phyloP scores from a whole-genome alignment of 164 flowering plant genomes.

The Tetracentron sinense region DNA sequence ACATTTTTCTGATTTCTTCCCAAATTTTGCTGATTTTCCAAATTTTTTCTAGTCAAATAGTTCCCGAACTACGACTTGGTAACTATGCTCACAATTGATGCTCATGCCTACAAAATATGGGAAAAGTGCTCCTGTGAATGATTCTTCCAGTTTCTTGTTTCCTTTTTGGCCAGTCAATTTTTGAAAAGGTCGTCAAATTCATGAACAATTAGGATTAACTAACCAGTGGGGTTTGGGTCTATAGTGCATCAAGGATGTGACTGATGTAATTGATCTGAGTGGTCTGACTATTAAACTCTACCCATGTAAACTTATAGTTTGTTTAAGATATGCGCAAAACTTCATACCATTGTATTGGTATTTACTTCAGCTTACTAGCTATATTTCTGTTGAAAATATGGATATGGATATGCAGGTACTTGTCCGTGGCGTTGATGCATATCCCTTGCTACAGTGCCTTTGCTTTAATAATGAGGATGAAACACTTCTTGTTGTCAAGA shows the following conservation, averaged over 20 bases:
- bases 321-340: not conserved
- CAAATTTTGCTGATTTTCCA: too few relatives aligned
- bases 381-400: not conserved
- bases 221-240: not conserved
- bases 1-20: too few relatives aligned
- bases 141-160: too few relatives aligned
- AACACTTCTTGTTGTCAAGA: conserved; percentile 43
- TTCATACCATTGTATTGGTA: not conserved
- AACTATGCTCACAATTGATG: not conserved
- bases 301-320: not conserved
- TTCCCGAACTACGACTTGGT: too few relatives aligned
- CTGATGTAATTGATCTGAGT: not conserved
- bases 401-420: conserved; percentile 54
- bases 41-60: not conserved
- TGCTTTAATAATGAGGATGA: conserved; percentile 50
- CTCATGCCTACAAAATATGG: not conserved
- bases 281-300: not conserved
- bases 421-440: conserved; percentile 70
- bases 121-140: not conserved
- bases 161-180: too few relatives aligned
- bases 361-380: not conserved
- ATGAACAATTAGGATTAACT: not conserved
- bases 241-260: not conserved
- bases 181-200: too few relatives aligned
- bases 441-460: conserved; percentile 73